Conservation (phyloP, 176 grass and related monocot genomes). For the Phoenix roebelenii region DNA sequence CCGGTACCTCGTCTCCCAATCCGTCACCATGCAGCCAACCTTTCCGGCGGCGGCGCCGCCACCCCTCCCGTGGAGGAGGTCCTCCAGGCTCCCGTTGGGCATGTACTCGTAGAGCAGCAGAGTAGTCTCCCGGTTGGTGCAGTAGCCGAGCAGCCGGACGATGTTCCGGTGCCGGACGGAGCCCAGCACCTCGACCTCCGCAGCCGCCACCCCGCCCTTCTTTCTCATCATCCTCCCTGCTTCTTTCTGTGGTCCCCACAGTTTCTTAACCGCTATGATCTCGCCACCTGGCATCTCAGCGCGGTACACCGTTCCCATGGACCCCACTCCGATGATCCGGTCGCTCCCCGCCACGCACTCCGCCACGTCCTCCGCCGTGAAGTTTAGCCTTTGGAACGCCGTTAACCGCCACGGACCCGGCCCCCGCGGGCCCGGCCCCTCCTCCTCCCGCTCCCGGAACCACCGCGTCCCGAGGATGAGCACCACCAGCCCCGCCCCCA, state of each 20-base stretch:
- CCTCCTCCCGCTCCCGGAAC: constrained; percentile 31
- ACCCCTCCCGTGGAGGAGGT: constrained; percentile 35
- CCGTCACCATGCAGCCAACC: constrained; percentile 11
- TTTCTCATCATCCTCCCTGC: neutral
- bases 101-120: constrained; percentile 94
- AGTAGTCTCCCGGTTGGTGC: constrained; percentile 54
- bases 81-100: constrained; percentile 91
- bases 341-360: constrained; percentile 49
- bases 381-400: constrained; percentile 62
- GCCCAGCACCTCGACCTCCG: constrained; percentile 78
- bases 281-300: constrained; percentile 80
- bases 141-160: constrained; percentile 72
- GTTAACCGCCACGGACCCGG: constrained; percentile 58
- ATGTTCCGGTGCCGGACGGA: constrained; percentile 86
- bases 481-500: constrained; percentile 56
- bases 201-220: constrained; percentile 15
- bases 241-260: constrained; percentile 53
- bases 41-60: neutral
- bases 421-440: neutral
- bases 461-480: constrained; percentile 53
- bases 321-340: constrained; percentile 61
- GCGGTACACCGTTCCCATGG: constrained; percentile 70
- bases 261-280: constrained; percentile 84
- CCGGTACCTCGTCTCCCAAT: constrained; percentile 54
- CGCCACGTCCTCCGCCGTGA: constrained; percentile 76